Evolutionary conservation across 2,329 filamentous ascomycete genomes (phyloP).

Genomic region (Zalaria obscura): DNA sequence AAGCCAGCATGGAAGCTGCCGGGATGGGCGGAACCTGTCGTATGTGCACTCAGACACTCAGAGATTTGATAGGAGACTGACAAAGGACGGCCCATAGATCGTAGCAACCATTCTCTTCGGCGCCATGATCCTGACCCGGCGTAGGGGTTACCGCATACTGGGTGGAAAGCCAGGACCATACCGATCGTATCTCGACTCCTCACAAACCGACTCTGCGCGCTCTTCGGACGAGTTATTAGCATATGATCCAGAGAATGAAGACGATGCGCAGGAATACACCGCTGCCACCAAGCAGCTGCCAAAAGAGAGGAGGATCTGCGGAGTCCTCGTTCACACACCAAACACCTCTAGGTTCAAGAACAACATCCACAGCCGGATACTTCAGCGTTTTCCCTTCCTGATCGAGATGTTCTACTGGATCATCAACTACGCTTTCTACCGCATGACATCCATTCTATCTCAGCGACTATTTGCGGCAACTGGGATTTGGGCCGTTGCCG

Average conservation of each 20-base stretch:
- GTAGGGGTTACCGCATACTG: constrained; percentile 29
- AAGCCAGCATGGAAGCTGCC: constrained; percentile 27
- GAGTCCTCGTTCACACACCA: constrained; percentile 37
- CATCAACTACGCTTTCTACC: constrained; percentile 51
- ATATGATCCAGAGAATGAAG: constrained; percentile 21
- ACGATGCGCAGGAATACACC: constrained; percentile 18
- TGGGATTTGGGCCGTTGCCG: constrained; percentile 40
- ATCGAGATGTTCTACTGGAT: constrained; percentile 65
- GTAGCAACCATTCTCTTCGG: constrained; percentile 35
- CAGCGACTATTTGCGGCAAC: constrained; percentile 37
- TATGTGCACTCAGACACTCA: constrained; percentile 10
- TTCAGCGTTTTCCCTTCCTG: constrained; percentile 55
- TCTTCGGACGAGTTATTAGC: constrained; percentile 26
- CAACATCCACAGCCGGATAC: constrained; percentile 45
- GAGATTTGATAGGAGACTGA: background rate
- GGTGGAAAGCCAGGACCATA: constrained; percentile 11
- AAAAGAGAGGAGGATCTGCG: constrained; percentile 38
- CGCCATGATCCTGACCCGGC: constrained; percentile 34
- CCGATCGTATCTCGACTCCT: constrained; percentile 19
- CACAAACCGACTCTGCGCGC: constrained; percentile 14
- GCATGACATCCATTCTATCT: constrained; percentile 40
- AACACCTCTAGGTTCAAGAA: constrained; percentile 48
- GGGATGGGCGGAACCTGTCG: constrained; percentile 26
- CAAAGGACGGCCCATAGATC: constrained; percentile 21
- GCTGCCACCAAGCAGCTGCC: constrained; percentile 26